Evolutionary conservation across 495 filamentous ascomycete genomes (phyloP), one percentile per base, ranked within the genome.

Genomic region (Aspergillus diversus): DNA sequence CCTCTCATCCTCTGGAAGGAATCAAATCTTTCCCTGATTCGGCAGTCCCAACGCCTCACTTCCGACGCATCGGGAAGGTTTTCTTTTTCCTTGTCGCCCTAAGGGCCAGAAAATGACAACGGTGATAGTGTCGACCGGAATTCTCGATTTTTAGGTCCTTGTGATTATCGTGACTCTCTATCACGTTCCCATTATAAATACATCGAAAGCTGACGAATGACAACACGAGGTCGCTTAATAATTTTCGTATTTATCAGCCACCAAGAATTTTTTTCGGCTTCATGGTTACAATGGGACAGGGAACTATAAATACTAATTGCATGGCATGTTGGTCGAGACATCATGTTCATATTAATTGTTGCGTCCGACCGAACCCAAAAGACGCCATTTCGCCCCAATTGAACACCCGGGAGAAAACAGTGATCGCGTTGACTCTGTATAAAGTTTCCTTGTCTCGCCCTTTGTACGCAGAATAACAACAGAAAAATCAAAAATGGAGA

Each of bases 21-120:
- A 17, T 4, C 16, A 50, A 17, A 7, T 8, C 16, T 27, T 50
- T 27, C n/a, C 47, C 47, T 17, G 16, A 50, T 50, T 17, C 47
- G 47, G 47, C 13, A 50, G 16, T 50, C 21, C 47, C 47, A 50
- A n/a, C 47, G 47, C 47, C 16, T 50, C 47, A 50, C 47, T 27
- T 27, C 15, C n/a, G 47, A 50, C n/a, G 7, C 6, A 17, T 7
- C 47, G 1, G 47, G 16, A 9, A 27, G 16, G 39, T 5, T 43
- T 43, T 43, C n/a, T 50, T 7, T 5, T 21, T 3, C 11, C 47
- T 16, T 17, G 13, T 17, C 46, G 46, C 12, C 17, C 46, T 48
- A 12, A 48, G n/a, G 11, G 11, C 46, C 8, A 12, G 17, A 49
- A 49, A 17, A 49, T 48, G 46, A 49, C 5, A 21, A 49, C 13